Base-by-base conservation (phyloP, 1,139 yeast genomes). In the Magnusiomyces clavatus region DNA sequence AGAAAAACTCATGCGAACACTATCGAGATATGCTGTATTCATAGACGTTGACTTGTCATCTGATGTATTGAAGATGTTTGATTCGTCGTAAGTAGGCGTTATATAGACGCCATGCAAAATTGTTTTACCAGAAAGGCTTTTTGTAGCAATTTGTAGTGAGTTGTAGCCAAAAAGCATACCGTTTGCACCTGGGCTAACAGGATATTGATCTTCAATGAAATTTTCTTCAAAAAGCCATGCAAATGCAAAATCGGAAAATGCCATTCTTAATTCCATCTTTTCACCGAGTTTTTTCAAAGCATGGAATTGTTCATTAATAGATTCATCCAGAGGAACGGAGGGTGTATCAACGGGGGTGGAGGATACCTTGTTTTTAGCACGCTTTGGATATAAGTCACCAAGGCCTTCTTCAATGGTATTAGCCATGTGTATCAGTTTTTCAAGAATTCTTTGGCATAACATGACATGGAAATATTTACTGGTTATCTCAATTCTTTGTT, bases 141-240 rank as follows among this genome's bases (percentile, higher is more conserved):
- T 53, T 3, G 61, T 56, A 6, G 54, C 54, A 14, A 63, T 54
- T 4, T 60, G 58, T 31, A 64, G 57, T 8, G 53, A 69, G 56
- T 85, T 86, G 51, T 86, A 87, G 0, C 96, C 96, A 46, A 81
- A 58, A 44, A 85, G 81, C n/a, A 86, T 63, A 17, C 96, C 96
- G 0, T 83, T 82, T 49, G 75, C 74, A 31, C 71, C 73, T 20
- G 77, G 77, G 29, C 52, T 49, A 13, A 41, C 41, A 1, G 57
- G 51, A 45, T 42, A 52, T 24, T 38, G 42, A 11, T 14, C 46
- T 29, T 46, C 50, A 29, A 40, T 38, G 36, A 71, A 70, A 0
- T 62, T 62, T n/a, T 66, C 65, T 19, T 74, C 75, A 63, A 84
- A 84, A 6, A 87, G 64, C 89, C 95, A 86, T 0, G 95, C 95